Percentiles rank a stretch among this genome's conserved stretches.
Evolutionary conservation across 1,284 basidiomycete genomes (phyloP).

Genomic region (Austroboletus rostrupii): DNA sequence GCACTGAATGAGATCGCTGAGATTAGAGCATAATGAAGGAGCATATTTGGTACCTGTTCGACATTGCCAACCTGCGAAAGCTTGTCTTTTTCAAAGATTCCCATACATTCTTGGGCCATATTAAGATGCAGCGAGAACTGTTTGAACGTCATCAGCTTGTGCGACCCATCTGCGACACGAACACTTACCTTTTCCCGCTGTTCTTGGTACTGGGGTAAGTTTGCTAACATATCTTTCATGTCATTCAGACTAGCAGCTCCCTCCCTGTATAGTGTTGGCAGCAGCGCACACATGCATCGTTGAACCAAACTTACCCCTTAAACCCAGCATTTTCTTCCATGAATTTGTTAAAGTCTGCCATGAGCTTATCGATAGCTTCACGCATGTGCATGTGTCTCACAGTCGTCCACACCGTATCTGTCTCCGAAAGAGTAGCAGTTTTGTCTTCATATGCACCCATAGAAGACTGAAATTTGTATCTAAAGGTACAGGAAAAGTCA

Average conservation of each 20-base stretch:
- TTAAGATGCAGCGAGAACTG: slow-evolving; percentile 95
- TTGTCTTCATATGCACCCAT: slow-evolving; percentile 84
- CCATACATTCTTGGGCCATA: slow-evolving; percentile 98
- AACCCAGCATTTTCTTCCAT: slow-evolving; percentile 92
- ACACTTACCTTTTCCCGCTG: slow-evolving; percentile 85
- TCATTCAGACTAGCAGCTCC: slow-evolving; percentile 90
- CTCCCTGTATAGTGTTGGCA: slow-evolving; percentile 41
- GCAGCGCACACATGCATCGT: neutral
- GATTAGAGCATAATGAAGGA: neutral
- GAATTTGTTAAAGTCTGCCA: slow-evolving; percentile 93
- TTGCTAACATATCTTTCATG: slow-evolving; percentile 99
- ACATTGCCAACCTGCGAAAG: slow-evolving; percentile 85
- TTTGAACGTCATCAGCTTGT: neutral
- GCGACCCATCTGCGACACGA: neutral
- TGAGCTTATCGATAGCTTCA: slow-evolving; percentile 95
- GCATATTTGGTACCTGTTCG: slow-evolving; percentile 69
- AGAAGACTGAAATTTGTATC: slow-evolving; percentile 86
- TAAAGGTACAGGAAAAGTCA: slow-evolving; percentile 26
- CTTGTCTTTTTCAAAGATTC: slow-evolving; percentile 85
- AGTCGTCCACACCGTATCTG: slow-evolving; percentile 87
- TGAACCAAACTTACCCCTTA: slow-evolving; percentile 56
- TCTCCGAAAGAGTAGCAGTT: slow-evolving; percentile 77
- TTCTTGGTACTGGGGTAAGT: slow-evolving; percentile 91
- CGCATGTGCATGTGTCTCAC: slow-evolving; percentile 98
- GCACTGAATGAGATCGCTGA: slow-evolving; percentile 46